A percentile compares a stretch with the other conserved stretches of the same genome.
Evolutionary conservation across 768 basidiomycete genomes (phyloP).

Genomic region (Cyclocybe aegerita): DNA sequence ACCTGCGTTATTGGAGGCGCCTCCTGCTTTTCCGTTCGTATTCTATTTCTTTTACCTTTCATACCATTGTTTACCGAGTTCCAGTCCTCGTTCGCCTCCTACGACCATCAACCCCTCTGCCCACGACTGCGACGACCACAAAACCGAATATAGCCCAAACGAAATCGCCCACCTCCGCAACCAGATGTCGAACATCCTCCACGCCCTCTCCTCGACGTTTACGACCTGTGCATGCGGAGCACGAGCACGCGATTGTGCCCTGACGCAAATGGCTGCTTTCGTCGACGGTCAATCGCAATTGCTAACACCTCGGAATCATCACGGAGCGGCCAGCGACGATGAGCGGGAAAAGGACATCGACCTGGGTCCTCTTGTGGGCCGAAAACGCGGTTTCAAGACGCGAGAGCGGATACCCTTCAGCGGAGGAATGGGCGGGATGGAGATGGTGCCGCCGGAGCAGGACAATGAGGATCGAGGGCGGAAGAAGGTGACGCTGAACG

Average conservation of each 20-base stretch:
- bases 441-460: constrained; percentile 12
- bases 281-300: constrained; percentile 30
- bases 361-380: constrained; percentile 65
- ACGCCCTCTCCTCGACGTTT: constrained; percentile 68
- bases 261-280: constrained; percentile 64
- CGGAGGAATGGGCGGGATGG: constrained; percentile 53
- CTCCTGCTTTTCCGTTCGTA: constrained; percentile 58
- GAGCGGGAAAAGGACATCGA: constrained; percentile 28
- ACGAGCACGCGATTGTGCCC: constrained; percentile 58
- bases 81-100: constrained; percentile 16
- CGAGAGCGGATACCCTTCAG: constrained; percentile 52
- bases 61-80: constrained; percentile 1
- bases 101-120: constrained; percentile 10
- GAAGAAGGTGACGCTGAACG: constrained; percentile 12
- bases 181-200: constrained; percentile 70
- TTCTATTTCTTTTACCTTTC: constrained; percentile 14
- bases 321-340: neutral
- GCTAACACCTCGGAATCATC: neutral
- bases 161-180: constrained; percentile 55
- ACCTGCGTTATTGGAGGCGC: constrained; percentile 62
- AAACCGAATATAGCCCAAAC: constrained; percentile 34
- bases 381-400: constrained; percentile 60
- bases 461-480: constrained; percentile 4
- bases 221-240: constrained; percentile 75
- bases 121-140: neutral